A percentile compares a stretch with the other conserved stretches of the same genome.
phyloP scores from a whole-genome alignment of 768 basidiomycete species.

The Nevesoporus exiguus region DNA sequence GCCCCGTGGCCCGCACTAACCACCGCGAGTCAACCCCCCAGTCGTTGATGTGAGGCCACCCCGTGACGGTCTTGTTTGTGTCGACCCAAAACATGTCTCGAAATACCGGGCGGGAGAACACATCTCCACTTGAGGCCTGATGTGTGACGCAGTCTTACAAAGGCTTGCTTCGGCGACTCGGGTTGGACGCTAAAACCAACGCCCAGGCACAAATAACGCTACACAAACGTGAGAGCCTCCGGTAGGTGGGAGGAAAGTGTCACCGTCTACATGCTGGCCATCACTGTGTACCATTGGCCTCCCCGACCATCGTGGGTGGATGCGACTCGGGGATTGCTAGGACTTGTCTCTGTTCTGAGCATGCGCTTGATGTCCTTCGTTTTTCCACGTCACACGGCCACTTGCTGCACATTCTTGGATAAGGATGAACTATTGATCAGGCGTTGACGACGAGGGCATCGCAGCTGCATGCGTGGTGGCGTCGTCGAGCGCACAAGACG shows the following conservation, averaged over 20 bases:
- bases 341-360: not conserved
- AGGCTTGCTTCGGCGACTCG: not conserved
- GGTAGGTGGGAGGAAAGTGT: not conserved
- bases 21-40: not conserved
- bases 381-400: slow-evolving; percentile 18
- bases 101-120: not conserved
- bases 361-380: not conserved
- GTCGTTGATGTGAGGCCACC: not conserved
- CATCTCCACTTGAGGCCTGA: not conserved
- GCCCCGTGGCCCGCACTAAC: not conserved
- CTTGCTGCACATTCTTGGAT: not conserved
- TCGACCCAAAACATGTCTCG: not conserved
- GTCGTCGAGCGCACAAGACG: not conserved
- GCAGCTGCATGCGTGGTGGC: not conserved
- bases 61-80: not conserved
- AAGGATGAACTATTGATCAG: slow-evolving; percentile 3
- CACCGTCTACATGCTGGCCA: not conserved
- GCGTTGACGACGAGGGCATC: slow-evolving; percentile 1
- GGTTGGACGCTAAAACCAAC: too few species aligned
- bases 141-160: not conserved
- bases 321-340: slow-evolving; percentile 4
- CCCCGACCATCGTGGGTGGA: slow-evolving; percentile 5
- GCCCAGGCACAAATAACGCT: not conserved
- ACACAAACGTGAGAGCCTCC: not conserved
- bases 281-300: not conserved